Conservation (phyloP, 129 eudicot species). For the Tanacetum coccineum region DNA sequence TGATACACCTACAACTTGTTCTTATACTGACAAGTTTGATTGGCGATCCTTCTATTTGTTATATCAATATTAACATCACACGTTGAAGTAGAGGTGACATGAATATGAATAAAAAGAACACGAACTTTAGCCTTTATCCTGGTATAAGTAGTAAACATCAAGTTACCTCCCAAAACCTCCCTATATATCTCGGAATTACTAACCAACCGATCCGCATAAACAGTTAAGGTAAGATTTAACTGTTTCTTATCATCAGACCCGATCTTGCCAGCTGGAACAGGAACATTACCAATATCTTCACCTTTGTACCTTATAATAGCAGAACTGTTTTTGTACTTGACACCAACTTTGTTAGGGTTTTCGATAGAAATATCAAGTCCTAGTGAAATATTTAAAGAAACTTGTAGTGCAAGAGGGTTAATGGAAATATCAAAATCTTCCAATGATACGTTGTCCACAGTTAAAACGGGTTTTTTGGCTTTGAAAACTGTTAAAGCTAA, state of each 20-base stretch:
- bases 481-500: slow-evolving; percentile 29
- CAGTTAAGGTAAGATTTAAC: slow-evolving; percentile 57
- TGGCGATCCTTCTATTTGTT: slow-evolving; percentile 15
- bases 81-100: slow-evolving; percentile 52
- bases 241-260: slow-evolving; percentile 35
- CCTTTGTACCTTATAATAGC: slow-evolving; percentile 50
- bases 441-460: slow-evolving; percentile 12
- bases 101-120: slow-evolving; percentile 45
- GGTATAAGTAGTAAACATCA: slow-evolving; percentile 47
- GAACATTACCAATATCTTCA: slow-evolving; percentile 57
- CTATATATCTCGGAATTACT: slow-evolving; percentile 39
- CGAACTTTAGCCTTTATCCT: slow-evolving; percentile 54
- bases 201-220: slow-evolving; percentile 70
- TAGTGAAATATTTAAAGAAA: slow-evolving; percentile 23
- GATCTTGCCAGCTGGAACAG: slow-evolving; percentile 61
- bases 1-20: slow-evolving; percentile 32
- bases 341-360: slow-evolving; percentile 35
- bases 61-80: slow-evolving; percentile 56
- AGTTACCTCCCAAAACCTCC: slow-evolving; percentile 45
- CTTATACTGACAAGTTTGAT: slow-evolving; percentile 55
- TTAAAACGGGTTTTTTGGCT: slow-evolving; percentile 20
- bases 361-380: slow-evolving; percentile 14
- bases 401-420: neutral
- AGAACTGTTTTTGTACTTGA: slow-evolving; percentile 28
- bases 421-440: slow-evolving; percentile 8